phyloP scores from a whole-genome alignment of 305 asterid genomes.

The Solanum aculeatissimum region DNA sequence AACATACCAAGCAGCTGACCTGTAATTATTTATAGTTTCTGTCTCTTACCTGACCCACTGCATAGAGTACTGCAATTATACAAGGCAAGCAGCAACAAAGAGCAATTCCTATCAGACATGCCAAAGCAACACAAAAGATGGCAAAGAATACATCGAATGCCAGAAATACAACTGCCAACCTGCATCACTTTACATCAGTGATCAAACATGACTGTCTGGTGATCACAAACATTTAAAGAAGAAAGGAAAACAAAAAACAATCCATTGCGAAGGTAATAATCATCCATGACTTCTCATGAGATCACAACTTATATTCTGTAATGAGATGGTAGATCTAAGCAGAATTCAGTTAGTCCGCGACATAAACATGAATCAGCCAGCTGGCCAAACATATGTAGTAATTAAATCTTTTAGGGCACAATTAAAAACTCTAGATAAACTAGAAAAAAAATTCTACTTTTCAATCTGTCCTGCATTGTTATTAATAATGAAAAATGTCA shows the following conservation, averaged over 20 bases:
- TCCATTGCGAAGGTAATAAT: background rate
- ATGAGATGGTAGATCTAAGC: background rate
- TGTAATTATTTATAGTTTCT: background rate
- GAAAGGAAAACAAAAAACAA: background rate
- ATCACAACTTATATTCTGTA: background rate
- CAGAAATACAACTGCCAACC: constrained; percentile 94
- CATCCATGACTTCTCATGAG: background rate
- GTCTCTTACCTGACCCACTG: constrained; percentile 77
- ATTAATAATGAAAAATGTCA: background rate
- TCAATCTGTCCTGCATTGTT: background rate
- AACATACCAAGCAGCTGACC: background rate
- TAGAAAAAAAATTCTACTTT: background rate
- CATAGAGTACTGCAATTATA: constrained; percentile 91
- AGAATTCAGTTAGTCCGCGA: background rate
- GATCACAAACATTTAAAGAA: background rate
- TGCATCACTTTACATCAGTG: constrained; percentile 38
- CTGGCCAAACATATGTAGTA: background rate
- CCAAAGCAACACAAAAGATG: constrained; percentile 81
- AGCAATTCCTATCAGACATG: constrained; percentile 83
- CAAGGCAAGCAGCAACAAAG: constrained; percentile 98
- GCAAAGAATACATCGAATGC: constrained; percentile 98
- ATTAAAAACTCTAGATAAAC: background rate
- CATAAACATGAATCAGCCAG: background rate
- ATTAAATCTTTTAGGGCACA: background rate
- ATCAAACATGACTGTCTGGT: constrained; percentile 1